Percentiles rank a stretch among this genome's conserved stretches.
These are phyloP conservation scores for Acidiella bohemica DNA, from an alignment of 495 filamentous ascomycete genomes.

Conservation along the genomic window DNA sequence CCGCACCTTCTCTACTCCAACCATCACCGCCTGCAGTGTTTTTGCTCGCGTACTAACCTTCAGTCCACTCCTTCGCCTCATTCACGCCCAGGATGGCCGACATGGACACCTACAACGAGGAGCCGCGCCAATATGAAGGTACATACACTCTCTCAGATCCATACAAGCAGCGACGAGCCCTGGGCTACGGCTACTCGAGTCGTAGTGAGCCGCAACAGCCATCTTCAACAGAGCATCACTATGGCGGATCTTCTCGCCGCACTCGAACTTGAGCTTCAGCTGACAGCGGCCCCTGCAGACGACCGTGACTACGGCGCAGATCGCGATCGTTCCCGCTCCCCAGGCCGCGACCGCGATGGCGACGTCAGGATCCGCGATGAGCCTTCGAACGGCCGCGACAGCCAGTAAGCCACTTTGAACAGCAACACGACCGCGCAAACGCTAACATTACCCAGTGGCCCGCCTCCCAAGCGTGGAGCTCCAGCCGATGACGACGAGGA, in stretches of 20 bases:
- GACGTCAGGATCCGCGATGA: constrained; percentile 28
- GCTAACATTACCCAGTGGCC: constrained; percentile 25
- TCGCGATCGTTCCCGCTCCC: constrained; percentile 84
- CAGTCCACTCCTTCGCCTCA: not conserved
- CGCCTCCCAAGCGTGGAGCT: constrained; percentile 25
- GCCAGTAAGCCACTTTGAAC: constrained; percentile 52
- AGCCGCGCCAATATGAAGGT: constrained; percentile 30
- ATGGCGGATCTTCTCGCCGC: constrained; percentile 2
- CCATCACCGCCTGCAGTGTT: too few relatives aligned
- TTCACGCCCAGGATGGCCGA: constrained; percentile 19
- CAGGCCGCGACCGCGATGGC: constrained; percentile 50
- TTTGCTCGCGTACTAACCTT: constrained; percentile 3
- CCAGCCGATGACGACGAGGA: constrained; percentile 56
- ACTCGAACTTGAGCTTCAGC: constrained; percentile 2
- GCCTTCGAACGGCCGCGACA: constrained; percentile 49
- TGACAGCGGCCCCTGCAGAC: constrained; percentile 11
- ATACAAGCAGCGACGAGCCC: not conserved
- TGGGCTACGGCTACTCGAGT: not conserved
- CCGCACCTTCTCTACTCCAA: too few relatives aligned
- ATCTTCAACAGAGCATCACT: not conserved
- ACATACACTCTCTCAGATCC: constrained; percentile 1
- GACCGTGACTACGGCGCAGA: constrained; percentile 23
- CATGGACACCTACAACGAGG: constrained; percentile 30
- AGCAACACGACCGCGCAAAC: not conserved
- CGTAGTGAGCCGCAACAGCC: constrained; percentile 7